These are phyloP conservation scores for Arthroderma sp. DNA, from an alignment of 2,329 filamentous ascomycete genomes.

Conservation along the genomic window DNA sequence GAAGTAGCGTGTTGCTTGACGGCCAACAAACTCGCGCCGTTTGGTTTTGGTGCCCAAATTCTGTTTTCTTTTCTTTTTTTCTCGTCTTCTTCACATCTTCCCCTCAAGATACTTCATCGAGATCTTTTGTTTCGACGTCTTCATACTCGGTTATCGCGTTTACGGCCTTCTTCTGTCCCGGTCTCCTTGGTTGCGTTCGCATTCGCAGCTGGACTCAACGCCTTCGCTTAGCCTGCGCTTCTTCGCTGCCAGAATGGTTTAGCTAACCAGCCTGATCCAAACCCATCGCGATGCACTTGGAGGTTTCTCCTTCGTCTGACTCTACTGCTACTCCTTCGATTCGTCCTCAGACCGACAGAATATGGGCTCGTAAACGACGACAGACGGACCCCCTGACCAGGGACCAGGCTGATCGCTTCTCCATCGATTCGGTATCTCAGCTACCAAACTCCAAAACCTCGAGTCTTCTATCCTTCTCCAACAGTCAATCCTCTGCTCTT, in stretches of 20 bases:
- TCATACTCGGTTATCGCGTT: no score
- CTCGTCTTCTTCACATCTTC: not conserved
- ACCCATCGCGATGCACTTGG: constrained; percentile 3
- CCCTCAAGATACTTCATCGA: not conserved
- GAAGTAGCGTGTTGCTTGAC: no score
- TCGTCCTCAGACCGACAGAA: not conserved
- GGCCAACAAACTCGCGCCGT: no score
- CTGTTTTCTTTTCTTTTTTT: not conserved
- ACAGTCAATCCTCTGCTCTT: constrained; percentile 9
- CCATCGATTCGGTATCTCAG: constrained; percentile 12
- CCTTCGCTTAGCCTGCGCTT: no score
- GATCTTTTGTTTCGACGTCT: no score
- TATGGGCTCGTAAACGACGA: constrained; percentile 8
- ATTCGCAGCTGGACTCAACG: no score
- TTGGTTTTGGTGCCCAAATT: not conserved
- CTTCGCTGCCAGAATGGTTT: no score
- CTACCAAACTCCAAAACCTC: constrained; percentile 7
- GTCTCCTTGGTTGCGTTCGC: no score
- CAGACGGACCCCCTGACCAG: constrained; percentile 8
- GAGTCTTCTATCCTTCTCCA: no score
- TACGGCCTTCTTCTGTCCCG: no score
- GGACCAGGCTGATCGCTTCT: constrained; percentile 4
- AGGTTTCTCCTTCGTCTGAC: constrained; percentile 2
- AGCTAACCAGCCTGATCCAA: no score
- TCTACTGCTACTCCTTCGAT: not conserved